Evolutionary conservation across 2,329 filamentous ascomycete genomes (phyloP).

Genomic region (Blastomyces parvus): DNA sequence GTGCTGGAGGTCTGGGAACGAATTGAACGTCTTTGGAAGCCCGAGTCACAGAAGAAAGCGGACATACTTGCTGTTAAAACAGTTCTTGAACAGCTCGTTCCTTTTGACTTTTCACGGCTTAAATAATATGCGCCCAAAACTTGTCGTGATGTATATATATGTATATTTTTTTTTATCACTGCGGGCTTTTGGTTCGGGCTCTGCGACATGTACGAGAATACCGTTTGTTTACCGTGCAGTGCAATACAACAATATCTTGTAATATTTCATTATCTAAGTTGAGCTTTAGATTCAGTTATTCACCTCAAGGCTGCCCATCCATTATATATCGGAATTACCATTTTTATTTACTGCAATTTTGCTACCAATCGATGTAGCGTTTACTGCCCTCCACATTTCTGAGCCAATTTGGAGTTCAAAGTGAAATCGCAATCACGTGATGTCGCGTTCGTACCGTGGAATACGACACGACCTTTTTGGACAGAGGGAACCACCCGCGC

Average conservation of each 20-base stretch:
- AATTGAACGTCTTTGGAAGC: conserved; percentile 34
- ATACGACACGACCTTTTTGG: background rate
- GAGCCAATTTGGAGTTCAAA: no score
- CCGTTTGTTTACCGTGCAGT: background rate
- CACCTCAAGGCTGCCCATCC: background rate
- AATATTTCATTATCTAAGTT: background rate
- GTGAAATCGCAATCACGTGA: conserved; percentile 24
- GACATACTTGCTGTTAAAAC: conserved; percentile 31
- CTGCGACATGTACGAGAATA: background rate
- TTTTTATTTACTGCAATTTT: background rate
- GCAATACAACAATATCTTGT: background rate
- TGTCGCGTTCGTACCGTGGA: conserved; percentile 13
- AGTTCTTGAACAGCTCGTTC: conserved; percentile 29
- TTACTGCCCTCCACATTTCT: no score
- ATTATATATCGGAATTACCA: background rate
- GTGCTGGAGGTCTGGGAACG: conserved; percentile 32
- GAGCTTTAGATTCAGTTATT: background rate
- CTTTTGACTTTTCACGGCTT: background rate
- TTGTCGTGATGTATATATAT: background rate
- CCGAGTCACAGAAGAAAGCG: conserved; percentile 26
- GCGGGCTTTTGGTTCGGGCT: background rate
- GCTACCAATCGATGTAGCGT: background rate
- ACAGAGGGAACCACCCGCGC: background rate
- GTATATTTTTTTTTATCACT: background rate
- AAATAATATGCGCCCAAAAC: background rate